These are phyloP conservation scores for Chamaecrista fasciculata DNA, from an alignment of 306 rosid genomes.

Conservation along the genomic window DNA sequence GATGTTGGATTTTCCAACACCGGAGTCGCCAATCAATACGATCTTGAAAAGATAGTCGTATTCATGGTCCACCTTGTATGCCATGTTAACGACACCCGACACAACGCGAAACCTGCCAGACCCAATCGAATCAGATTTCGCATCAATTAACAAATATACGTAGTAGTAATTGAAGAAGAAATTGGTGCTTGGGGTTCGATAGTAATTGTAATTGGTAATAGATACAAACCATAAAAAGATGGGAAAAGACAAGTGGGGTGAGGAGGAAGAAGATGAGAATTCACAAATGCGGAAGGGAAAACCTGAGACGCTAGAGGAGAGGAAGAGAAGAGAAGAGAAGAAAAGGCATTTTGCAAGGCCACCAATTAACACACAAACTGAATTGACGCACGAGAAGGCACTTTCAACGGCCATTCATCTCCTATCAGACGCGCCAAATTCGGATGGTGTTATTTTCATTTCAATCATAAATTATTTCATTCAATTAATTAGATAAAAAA, in stretches of 20 bases:
- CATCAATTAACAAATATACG: neutral
- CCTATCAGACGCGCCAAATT: conserved; percentile 23
- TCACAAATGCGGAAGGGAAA: neutral
- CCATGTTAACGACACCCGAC: conserved; percentile 49
- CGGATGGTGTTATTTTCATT: conserved; percentile 8
- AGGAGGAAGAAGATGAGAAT: neutral
- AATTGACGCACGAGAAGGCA: conserved; percentile 48
- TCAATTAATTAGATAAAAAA: too few relatives aligned
- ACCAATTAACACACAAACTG: conserved; percentile 37
- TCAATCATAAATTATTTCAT: neutral
- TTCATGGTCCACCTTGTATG: conserved; percentile 71
- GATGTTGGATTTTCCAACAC: conserved; percentile 84
- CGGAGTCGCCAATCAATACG: conserved; percentile 78
- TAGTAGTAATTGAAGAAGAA: neutral
- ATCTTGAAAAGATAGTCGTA: conserved; percentile 78
- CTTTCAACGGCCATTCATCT: conserved; percentile 36
- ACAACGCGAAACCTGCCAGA: conserved; percentile 50
- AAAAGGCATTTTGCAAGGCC: conserved; percentile 34
- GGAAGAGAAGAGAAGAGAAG: conserved; percentile 22
- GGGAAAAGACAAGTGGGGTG: conserved; percentile 23
- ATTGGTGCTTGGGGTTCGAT: neutral
- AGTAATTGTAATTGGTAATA: too few relatives aligned
- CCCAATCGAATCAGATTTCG: neutral
- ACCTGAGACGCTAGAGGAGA: conserved; percentile 1
- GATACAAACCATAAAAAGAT: neutral